Conservation (phyloP, 306 rosid genomes). For the Purshia tridentata region DNA sequence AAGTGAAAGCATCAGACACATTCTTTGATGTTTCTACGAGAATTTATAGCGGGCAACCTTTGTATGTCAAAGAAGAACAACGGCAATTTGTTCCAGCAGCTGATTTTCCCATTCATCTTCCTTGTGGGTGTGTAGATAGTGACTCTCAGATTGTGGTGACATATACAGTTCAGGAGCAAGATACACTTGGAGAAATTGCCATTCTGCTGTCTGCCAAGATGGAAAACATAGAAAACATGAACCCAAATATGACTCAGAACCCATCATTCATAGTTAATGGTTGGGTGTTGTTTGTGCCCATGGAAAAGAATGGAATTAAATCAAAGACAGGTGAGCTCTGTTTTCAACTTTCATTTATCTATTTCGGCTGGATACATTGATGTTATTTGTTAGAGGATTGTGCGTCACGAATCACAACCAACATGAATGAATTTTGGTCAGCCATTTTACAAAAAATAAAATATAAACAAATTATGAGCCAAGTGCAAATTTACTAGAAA, state of each 20-base stretch:
- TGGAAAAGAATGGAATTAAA: conserved; percentile 48
- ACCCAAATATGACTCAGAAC: conserved; percentile 32
- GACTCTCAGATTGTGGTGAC: conserved; percentile 65
- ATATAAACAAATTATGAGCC: background rate
- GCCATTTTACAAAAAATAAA: no score
- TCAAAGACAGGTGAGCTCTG: conserved; percentile 33
- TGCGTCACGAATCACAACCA: no score
- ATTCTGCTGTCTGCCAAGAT: conserved; percentile 35
- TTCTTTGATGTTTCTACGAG: conserved; percentile 26
- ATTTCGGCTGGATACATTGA: no score
- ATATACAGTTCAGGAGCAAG: conserved; percentile 57
- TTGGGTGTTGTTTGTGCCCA: conserved; percentile 73
- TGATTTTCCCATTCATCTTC: conserved; percentile 43
- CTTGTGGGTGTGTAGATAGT: conserved; percentile 63
- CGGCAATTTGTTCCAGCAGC: background rate
- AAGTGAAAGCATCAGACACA: conserved; percentile 31
- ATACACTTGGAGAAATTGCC: conserved; percentile 49
- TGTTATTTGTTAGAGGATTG: no score
- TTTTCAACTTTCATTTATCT: background rate
- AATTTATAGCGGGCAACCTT: conserved; percentile 61
- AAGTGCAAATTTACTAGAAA: background rate
- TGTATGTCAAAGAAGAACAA: conserved; percentile 16
- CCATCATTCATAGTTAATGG: conserved; percentile 34
- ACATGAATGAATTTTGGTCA: no score
- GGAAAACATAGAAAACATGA: conserved; percentile 37